These are phyloP conservation scores for Amanita subjunquillea DNA, from an alignment of 768 basidiomycete genomes.

Conservation along the genomic window DNA sequence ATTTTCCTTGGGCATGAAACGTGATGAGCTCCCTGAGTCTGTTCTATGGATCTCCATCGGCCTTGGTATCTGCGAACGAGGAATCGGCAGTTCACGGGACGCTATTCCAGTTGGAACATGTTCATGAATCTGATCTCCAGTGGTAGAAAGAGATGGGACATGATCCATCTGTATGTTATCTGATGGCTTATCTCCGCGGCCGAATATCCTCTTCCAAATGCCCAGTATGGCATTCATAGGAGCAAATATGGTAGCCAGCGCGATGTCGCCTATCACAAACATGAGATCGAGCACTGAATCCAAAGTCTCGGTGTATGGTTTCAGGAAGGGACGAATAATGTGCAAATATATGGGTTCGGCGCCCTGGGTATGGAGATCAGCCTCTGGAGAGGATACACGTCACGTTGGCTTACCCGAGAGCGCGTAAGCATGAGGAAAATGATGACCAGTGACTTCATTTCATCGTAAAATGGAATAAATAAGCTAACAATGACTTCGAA, in stretches of 20 bases:
- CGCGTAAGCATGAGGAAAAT: conserved; percentile 71
- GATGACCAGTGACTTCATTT: conserved; percentile 65
- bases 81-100: background rate
- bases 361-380: conserved; percentile 37
- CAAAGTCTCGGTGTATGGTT: conserved; percentile 59
- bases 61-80: background rate
- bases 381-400: background rate
- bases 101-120: background rate
- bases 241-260: conserved; percentile 30
- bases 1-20: background rate
- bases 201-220: conserved; percentile 26
- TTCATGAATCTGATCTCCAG: background rate
- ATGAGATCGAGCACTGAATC: conserved; percentile 55
- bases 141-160: background rate
- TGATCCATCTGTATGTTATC: conserved; percentile 6
- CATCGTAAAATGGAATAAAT: conserved; percentile 77
- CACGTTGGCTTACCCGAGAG: conserved; percentile 44
- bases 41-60: background rate
- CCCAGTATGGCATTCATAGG: conserved; percentile 24
- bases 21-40: background rate
- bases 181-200: conserved; percentile 3
- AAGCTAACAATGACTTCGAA: conserved; percentile 56
- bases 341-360: conserved; percentile 82
- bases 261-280: conserved; percentile 55
- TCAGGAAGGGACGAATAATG: conserved; percentile 67